Evolutionary conservation across 768 basidiomycete species (phyloP).

Genomic region (Filobasidium wieringae): DNA sequence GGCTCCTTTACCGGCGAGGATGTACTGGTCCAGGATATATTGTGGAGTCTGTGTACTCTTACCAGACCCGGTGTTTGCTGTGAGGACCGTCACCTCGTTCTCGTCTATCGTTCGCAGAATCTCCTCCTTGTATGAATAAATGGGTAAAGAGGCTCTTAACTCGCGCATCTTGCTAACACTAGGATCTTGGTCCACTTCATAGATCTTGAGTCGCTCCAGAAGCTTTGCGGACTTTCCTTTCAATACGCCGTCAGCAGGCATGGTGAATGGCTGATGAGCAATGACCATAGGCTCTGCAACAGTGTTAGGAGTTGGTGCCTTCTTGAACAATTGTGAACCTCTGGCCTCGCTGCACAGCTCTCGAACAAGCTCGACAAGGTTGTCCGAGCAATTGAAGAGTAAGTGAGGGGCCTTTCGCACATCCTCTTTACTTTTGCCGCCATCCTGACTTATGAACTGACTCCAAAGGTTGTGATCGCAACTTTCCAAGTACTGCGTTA

Average conservation of each 20-base stretch:
- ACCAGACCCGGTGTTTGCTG: conserved; percentile 82
- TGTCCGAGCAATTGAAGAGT: conserved; percentile 52
- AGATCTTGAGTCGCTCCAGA: conserved; percentile 47
- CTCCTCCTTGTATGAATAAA: conserved; percentile 55
- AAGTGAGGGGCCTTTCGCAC: conserved; percentile 62
- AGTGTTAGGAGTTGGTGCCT: conserved; percentile 29
- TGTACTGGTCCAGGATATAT: conserved; percentile 73
- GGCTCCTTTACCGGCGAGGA: conserved; percentile 64
- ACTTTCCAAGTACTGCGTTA: conserved; percentile 68
- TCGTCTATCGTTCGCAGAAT: conserved; percentile 57
- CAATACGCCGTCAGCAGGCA: conserved; percentile 18
- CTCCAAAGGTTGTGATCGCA: conserved; percentile 76
- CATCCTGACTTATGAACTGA: conserved; percentile 39
- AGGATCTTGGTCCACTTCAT: conserved; percentile 48
- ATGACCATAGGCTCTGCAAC: conserved; percentile 4
- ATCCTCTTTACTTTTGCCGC: conserved; percentile 37
- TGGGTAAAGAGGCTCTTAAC: conserved; percentile 59
- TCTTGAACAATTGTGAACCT: conserved; percentile 54
- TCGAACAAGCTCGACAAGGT: conserved; percentile 57
- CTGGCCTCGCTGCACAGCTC: conserved; percentile 59
- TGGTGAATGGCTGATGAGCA: conserved; percentile 48
- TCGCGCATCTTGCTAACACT: conserved; percentile 54
- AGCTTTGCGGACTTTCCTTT: conserved; percentile 53
- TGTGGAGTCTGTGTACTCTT: conserved; percentile 95
- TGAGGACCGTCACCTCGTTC: conserved; percentile 58